These are phyloP conservation scores for Meira miltonrushii DNA, from an alignment of 1,284 basidiomycete genomes.

Conservation along the genomic window DNA sequence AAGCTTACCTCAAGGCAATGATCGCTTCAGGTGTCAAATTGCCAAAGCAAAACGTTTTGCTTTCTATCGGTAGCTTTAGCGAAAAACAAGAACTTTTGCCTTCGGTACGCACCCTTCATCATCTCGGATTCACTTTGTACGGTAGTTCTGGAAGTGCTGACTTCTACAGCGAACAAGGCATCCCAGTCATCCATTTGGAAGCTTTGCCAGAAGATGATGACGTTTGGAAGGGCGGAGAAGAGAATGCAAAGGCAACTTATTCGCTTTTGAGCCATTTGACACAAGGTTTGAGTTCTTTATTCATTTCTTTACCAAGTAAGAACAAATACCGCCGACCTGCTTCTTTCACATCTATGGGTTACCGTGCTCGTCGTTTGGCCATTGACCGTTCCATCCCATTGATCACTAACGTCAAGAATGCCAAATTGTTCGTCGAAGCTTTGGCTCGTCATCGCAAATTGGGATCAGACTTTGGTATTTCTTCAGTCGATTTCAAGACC, in stretches of 20 bases:
- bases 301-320: constrained; percentile 97
- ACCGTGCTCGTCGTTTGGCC: constrained; percentile 95
- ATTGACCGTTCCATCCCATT: constrained; percentile 96
- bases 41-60: constrained; percentile 91
- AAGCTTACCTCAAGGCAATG: constrained; percentile 93
- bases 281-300: constrained; percentile 61
- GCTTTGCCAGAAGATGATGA: constrained; percentile 47
- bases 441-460: constrained; percentile 65
- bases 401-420: constrained; percentile 98
- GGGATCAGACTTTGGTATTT: constrained; percentile 73
- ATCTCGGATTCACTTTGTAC: constrained; percentile 92
- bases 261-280: constrained; percentile 49
- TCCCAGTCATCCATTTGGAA: constrained; percentile 50
- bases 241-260: constrained; percentile 46
- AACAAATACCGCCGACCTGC: constrained; percentile 96
- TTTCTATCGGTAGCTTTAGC: constrained; percentile 91
- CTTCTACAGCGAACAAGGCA: constrained; percentile 50
- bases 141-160: constrained; percentile 87
- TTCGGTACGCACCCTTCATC: constrained; percentile 90
- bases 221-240: constrained; percentile 38
- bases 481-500: constrained; percentile 87
- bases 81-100: constrained; percentile 96
- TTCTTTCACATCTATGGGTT: constrained; percentile 94
- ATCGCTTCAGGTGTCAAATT: constrained; percentile 90
- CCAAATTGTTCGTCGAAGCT: constrained; percentile 92